Evolutionary conservation across 75 land plant species (phyloP).

Genomic region (Picea glauca): DNA sequence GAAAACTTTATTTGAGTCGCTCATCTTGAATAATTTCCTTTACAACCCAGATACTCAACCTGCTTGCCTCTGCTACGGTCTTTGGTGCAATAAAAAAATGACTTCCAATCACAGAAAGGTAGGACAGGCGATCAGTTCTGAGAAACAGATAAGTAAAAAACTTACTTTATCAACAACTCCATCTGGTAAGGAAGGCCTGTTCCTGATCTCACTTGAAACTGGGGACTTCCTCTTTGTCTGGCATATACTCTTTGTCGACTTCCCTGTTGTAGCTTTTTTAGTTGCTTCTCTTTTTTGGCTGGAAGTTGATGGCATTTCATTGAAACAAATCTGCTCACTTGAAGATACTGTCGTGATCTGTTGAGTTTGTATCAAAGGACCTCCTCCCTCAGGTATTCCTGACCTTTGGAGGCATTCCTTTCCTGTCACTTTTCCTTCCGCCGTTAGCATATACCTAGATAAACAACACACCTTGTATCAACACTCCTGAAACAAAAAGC

Average conservation of each 20-base stretch:
- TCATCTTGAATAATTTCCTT: not conserved
- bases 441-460: constrained; percentile 86
- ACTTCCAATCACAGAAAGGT: not conserved
- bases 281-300: not conserved
- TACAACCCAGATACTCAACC: not conserved
- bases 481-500: not conserved
- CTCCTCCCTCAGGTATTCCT: constrained; percentile 30
- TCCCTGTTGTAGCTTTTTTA: not conserved
- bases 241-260: not conserved
- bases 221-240: not conserved
- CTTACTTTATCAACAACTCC: constrained; percentile 1
- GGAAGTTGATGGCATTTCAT: not conserved
- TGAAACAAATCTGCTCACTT: not conserved
- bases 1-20: not conserved
- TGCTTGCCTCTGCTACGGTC: not conserved
- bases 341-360: not conserved
- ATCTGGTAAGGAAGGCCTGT: not conserved
- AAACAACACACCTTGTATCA: not conserved
- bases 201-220: not conserved
- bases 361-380: not conserved
- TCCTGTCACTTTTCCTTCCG: constrained; percentile 73
- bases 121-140: not conserved
- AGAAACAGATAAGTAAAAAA: not conserved
- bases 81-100: not conserved
- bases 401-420: constrained; percentile 72